Conservation (phyloP, 441 rosid species). For the Brassica balearica region DNA sequence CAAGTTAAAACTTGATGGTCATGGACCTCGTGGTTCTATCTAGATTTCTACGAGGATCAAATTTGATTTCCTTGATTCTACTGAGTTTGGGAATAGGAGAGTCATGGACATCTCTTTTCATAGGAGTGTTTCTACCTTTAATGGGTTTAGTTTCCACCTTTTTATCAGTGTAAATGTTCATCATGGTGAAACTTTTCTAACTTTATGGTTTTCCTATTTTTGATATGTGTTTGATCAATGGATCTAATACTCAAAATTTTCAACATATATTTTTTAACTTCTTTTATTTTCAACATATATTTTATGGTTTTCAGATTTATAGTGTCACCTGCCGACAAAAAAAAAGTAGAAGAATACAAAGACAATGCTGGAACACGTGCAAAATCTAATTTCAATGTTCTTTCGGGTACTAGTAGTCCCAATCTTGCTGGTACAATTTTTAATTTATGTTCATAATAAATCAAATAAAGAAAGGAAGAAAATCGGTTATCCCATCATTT, state of each 20-base stretch:
- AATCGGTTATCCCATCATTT: conserved; percentile 17
- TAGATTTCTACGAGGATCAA: neutral
- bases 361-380: conserved; percentile 20
- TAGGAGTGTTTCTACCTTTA: neutral
- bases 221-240: neutral
- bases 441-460: neutral
- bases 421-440: neutral
- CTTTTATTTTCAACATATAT: too few relatives aligned
- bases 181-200: neutral
- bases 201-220: neutral
- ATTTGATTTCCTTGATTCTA: conserved; percentile 4
- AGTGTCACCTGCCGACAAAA: neutral
- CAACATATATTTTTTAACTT: neutral
- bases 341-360: neutral
- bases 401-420: neutral
- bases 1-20: conserved; percentile 1
- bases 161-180: neutral
- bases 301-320: neutral
- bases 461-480: conserved; percentile 3
- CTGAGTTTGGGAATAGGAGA: neutral
- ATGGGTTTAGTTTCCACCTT: neutral
- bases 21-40: conserved; percentile 10
- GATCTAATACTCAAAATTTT: neutral
- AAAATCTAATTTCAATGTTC: neutral
- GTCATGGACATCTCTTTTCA: neutral